Conservation (phyloP, 2,329 filamentous ascomycete species). For the Sporothrix luriei region DNA sequence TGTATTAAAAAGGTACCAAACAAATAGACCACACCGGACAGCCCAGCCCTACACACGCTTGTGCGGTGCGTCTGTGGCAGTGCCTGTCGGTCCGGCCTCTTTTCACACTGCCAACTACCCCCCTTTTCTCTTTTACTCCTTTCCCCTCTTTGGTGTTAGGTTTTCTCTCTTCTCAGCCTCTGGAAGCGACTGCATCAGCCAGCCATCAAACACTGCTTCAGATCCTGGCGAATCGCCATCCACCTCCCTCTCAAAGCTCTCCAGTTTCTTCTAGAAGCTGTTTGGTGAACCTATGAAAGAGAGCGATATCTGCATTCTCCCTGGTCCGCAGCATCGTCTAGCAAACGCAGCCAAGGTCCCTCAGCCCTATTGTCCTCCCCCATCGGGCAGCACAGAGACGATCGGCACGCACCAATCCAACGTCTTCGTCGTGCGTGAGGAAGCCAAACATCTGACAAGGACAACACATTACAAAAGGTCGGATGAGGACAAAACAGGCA, state of each 20-base stretch:
- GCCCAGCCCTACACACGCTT: neutral
- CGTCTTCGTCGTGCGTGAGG: neutral
- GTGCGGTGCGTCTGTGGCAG: slow-evolving; percentile 27
- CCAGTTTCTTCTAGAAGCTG: slow-evolving; percentile 21
- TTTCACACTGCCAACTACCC: neutral
- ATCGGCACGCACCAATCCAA: neutral
- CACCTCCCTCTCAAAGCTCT: neutral
- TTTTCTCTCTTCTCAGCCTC: slow-evolving; percentile 1
- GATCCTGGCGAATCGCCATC: slow-evolving; percentile 17
- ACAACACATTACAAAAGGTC: neutral
- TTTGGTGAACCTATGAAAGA: slow-evolving; percentile 14
- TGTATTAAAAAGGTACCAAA: neutral
- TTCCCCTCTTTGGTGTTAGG: slow-evolving; percentile 8
- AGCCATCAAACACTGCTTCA: slow-evolving; percentile 22
- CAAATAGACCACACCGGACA: neutral
- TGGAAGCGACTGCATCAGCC: neutral
- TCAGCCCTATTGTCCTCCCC: slow-evolving; percentile 28
- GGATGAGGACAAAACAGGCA: neutral
- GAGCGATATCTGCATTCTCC: neutral
- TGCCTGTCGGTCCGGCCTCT: slow-evolving; percentile 12
- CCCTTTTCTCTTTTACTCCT: neutral
- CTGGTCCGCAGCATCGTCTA: slow-evolving; percentile 30
- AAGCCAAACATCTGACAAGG: neutral
- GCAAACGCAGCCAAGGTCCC: slow-evolving; percentile 22
- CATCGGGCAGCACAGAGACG: neutral